A percentile compares a stretch with the other conserved stretches of the same genome.
phyloP scores from a whole-genome alignment of 169 alveolate genomes.

The Prorocentrum cordatum region DNA sequence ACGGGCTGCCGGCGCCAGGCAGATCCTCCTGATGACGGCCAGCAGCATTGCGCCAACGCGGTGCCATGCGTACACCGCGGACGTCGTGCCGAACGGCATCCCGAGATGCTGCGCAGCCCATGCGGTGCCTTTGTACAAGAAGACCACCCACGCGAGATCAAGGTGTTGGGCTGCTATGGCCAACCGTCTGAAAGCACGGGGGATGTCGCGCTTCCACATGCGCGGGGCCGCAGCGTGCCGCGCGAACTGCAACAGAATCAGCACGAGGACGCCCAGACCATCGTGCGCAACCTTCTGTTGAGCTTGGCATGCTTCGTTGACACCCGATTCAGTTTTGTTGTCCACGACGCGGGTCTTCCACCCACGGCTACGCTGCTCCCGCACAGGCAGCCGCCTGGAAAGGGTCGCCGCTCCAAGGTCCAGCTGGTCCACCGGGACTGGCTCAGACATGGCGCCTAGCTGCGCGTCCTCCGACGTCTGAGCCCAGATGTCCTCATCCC shows the following conservation, averaged over 20 bases:
- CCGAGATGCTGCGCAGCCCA: neutral
- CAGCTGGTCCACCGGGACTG: neutral
- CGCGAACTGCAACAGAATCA: neutral
- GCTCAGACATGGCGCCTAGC: neutral
- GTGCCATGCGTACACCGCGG: constrained; percentile 23
- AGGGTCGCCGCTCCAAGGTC: neutral
- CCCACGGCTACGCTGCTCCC: constrained; percentile 19
- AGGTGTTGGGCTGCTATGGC: neutral
- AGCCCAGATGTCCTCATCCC: neutral
- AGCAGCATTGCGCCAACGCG: neutral
- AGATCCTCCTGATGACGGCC: neutral
- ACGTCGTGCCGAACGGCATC: constrained; percentile 2
- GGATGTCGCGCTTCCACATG: constrained; percentile 18
- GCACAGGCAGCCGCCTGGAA: constrained; percentile 1
- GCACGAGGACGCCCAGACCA: neutral
- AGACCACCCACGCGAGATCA: constrained; percentile 11
- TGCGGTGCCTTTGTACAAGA: neutral
- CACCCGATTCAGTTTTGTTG: constrained; percentile 10
- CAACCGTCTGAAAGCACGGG: constrained; percentile 15
- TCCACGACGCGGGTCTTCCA: constrained; percentile 22
- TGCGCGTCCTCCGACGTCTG: neutral
- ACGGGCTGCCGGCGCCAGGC: neutral
- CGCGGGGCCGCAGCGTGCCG: neutral
- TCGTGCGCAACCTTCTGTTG: neutral
- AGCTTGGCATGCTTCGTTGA: neutral